Evolutionary conservation across 139 green algal genomes (phyloP), one percentile per base, ranked within the genome.

Genomic region (Chlorella sp.): DNA sequence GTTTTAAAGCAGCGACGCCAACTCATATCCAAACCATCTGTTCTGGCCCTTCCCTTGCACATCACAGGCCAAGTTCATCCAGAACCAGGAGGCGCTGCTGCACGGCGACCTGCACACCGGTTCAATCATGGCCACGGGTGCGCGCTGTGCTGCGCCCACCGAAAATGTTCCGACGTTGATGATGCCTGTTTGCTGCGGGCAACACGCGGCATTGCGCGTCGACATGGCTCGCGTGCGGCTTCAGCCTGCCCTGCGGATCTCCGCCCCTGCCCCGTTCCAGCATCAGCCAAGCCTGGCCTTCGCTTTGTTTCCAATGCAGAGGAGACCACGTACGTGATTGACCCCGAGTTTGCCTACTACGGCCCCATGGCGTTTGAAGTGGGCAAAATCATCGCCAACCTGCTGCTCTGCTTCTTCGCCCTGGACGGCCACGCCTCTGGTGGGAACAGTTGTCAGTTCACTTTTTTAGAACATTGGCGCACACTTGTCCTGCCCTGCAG

Each of bases 51-150:
- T 30, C 54, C 58, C 40, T 48, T 43, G 43, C 75, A 24, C 40
- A 3, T 17, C 86, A 76, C 87, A 89, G 87, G 85, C 64, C 40
- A 85, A 86, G 67, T 99, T 99, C 90, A 86, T 87, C n/a, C 43
- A 89, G 78, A 82, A 85, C 2, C 72, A 84, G 5, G 87, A 99
- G 90, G 97, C 96, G 24, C 90, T 99, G 76, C 76, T 99, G 74
- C 97, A 99, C 80, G 97, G 95, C 2, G 97, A 99, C 90, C 88
- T 99, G 68, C 97, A 99, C 94, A 99, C 97, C 1, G 96, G 96
- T 32, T 96, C 90, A 78, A 86, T 99, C 72, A 99, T 99, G 96
- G 93, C 93, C 54, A 96, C 93, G 0, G 54, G 77, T 74, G 41
- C 2, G 77, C 1, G 41, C 77, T 69, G 28, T 60, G 51, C 51